Evolutionary conservation across 2,329 filamentous ascomycete species (phyloP).

Genomic region (Kalaharituber pfeilii): DNA sequence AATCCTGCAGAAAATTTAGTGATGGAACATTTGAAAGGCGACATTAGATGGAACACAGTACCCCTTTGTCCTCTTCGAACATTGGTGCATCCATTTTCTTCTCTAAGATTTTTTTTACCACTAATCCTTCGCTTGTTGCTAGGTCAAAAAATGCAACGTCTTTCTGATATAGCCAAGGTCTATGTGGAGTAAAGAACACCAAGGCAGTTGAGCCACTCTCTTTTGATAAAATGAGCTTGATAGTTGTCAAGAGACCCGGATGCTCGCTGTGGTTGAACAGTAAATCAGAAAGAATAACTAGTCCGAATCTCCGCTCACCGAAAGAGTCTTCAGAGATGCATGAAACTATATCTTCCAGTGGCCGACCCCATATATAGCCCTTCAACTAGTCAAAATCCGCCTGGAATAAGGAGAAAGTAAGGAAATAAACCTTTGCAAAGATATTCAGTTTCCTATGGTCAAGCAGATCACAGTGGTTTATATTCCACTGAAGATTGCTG

Average conservation of each 20-base stretch:
- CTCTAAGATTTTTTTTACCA: constrained; percentile 64
- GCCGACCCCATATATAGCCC: constrained; percentile 70
- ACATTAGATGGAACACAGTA: too few relatives aligned
- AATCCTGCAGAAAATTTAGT: constrained; percentile 41
- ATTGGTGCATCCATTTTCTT: constrained; percentile 68
- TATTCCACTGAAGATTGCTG: constrained; percentile 59
- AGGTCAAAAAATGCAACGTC: constrained; percentile 77
- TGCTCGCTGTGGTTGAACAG: constrained; percentile 88
- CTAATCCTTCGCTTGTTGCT: constrained; percentile 51
- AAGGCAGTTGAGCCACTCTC: constrained; percentile 43
- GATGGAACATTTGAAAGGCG: constrained; percentile 2
- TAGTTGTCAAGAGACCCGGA: constrained; percentile 52
- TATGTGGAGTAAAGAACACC: constrained; percentile 88
- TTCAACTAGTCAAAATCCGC: not conserved
- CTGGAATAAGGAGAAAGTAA: not conserved
- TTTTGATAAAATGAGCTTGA: constrained; percentile 45
- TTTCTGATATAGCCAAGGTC: constrained; percentile 73
- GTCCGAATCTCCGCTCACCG: constrained; percentile 66
- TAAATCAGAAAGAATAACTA: constrained; percentile 72
- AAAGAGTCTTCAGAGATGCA: constrained; percentile 36
- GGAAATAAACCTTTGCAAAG: not conserved
- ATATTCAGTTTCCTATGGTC: too few relatives aligned
- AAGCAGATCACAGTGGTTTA: constrained; percentile 38
- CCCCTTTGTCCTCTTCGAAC: constrained; percentile 74
- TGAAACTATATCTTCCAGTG: constrained; percentile 9